Conservation (phyloP, 257 asterid genomes). For the Fraxinus pennsylvanica region DNA sequence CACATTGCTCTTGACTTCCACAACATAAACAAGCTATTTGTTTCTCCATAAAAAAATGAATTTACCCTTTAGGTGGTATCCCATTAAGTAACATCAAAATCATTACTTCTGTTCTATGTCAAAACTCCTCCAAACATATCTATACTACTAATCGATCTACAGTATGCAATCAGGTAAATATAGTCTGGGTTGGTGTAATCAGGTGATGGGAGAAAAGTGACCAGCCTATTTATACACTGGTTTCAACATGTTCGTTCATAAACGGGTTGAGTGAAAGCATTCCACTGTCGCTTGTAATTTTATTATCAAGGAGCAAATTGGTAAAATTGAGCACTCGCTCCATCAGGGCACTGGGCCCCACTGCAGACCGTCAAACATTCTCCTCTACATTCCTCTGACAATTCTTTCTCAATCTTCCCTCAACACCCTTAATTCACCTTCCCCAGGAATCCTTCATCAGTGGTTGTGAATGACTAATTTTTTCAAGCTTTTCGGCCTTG, state of each 20-base stretch:
- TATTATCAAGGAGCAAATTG: background rate
- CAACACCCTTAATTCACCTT: background rate
- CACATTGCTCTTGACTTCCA: background rate
- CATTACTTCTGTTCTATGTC: background rate
- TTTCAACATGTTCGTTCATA: background rate
- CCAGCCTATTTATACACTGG: background rate
- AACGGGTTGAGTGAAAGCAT: background rate
- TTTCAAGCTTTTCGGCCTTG: too few relatives aligned
- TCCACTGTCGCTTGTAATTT: background rate
- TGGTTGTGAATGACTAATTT: too few relatives aligned
- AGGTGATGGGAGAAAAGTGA: background rate
- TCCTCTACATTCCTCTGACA: background rate
- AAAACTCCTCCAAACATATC: background rate
- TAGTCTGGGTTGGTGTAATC: background rate
- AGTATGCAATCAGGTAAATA: background rate
- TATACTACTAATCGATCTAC: background rate
- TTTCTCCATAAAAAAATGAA: constrained; percentile 4
- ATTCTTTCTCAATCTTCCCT: background rate
- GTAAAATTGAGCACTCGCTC: background rate
- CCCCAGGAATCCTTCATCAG: background rate
- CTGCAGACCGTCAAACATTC: background rate
- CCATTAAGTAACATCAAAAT: constrained; percentile 2
- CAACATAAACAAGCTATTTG: constrained; percentile 2
- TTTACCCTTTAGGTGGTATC: background rate
- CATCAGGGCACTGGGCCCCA: background rate